Base-by-base conservation (phyloP, 345 rosid genomes). In the Brassica incana region DNA sequence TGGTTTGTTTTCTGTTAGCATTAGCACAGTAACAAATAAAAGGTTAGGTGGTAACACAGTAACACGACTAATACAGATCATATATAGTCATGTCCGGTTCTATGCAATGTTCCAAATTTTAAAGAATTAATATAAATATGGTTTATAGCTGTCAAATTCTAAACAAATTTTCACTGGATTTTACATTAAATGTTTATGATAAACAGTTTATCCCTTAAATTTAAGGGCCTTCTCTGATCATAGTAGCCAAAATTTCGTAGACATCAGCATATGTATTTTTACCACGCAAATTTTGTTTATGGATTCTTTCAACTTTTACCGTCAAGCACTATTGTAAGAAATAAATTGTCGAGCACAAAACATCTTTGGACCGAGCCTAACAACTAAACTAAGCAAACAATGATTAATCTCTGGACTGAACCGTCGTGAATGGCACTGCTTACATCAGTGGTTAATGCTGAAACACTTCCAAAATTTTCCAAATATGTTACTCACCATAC, bases 341-440 rank as follows among this genome's bases (percentile, higher is more conserved):
- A 63, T 14, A 63, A 6, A 30, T 9, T 10, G 43, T 18, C 23
- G 75, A 58, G 35, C 14, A 45, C 38, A 7, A 20, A 20, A 12
- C 54, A 52, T 4, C 10, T 9, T 10, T 59, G 58, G 45, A 61
- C 3, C 62, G 82, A 74, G 74, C 82, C 78, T 23, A 67, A 60
- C 10, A 73, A 45, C 15, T n/a, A 79, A 73, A 43, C 4, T 1
- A 18, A 40, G 29, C 50, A 50, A 71, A 64, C n/a, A 14, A n/a
- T 27, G 20, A 43, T 30, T 6, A 56, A 18, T 18, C 5, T 58
- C 2, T 20, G 2, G 63, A 40, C 48, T 40, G 25, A 8, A 20
- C 18, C 52, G 62, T 40, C 48, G 48, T 40, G 48, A 10, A 9
- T 40, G 48, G 14, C 14, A 40, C 48, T 40, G 48, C 48, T 40